Conservation (phyloP, 2,329 filamentous ascomycete species). For the Pseudopyricularia cyperi region DNA sequence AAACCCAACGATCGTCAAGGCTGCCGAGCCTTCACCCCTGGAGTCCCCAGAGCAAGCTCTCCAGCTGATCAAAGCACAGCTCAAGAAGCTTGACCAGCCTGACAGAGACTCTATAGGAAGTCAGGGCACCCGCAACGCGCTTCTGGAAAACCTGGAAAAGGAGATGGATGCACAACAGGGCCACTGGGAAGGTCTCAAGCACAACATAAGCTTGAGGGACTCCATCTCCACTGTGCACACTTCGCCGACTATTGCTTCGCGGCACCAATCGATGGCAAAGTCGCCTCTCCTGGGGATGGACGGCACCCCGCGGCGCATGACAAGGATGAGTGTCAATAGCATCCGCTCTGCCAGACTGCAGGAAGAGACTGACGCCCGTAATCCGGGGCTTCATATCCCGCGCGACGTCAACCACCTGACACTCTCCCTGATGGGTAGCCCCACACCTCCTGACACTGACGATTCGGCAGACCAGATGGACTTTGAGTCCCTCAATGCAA, state of each 20-base stretch:
- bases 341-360: slow-evolving; percentile 19
- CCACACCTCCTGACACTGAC: slow-evolving; percentile 41
- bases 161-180: slow-evolving; percentile 49
- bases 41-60: slow-evolving; percentile 38
- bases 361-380: slow-evolving; percentile 27
- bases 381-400: slow-evolving; percentile 21
- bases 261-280: slow-evolving; percentile 13
- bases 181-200: slow-evolving; percentile 45
- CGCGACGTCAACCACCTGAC: slow-evolving; percentile 26
- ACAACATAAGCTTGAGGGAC: slow-evolving; percentile 28
- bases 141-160: slow-evolving; percentile 45
- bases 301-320: slow-evolving; percentile 14
- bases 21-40: slow-evolving; percentile 36
- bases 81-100: slow-evolving; percentile 32
- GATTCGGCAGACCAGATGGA: slow-evolving; percentile 25
- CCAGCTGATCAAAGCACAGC: slow-evolving; percentile 35
- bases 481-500: slow-evolving; percentile 8
- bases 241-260: slow-evolving; percentile 18
- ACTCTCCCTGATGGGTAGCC: slow-evolving; percentile 30
- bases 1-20: slow-evolving; percentile 28
- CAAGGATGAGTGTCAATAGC: slow-evolving; percentile 11
- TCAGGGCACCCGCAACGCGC: slow-evolving; percentile 27
- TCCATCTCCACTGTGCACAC: slow-evolving; percentile 34
- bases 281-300: neutral
- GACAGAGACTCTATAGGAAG: slow-evolving; percentile 15